Conservation (phyloP, 2,329 filamentous ascomycete genomes). For the Diaporthe sp. region DNA sequence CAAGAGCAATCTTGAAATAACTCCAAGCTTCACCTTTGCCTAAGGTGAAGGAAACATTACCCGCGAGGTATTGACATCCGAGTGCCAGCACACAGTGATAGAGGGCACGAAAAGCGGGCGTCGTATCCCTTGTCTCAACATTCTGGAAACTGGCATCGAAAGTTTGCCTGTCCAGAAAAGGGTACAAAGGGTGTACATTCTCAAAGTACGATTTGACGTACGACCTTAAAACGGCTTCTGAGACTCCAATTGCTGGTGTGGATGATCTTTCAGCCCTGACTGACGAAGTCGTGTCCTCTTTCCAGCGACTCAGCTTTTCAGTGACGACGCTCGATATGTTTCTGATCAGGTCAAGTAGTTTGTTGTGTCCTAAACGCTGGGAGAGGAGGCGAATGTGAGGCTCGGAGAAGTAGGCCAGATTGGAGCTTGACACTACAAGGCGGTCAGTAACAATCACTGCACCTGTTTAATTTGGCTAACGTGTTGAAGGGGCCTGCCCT, state of each 20-base stretch:
- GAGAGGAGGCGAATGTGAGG: neutral
- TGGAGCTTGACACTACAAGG: neutral
- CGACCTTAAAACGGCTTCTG: neutral
- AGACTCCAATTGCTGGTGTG: neutral
- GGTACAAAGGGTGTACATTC: conserved; percentile 10
- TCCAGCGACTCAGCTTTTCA: neutral
- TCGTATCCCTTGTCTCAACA: neutral
- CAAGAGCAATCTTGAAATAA: neutral
- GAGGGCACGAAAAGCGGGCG: neutral
- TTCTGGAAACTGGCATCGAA: neutral
- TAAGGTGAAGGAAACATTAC: neutral
- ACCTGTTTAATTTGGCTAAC: too few species aligned
- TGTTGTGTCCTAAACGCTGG: neutral
- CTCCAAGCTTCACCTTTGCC: neutral
- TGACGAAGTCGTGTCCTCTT: neutral
- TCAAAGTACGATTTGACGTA: conserved; percentile 4
- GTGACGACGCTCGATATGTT: neutral
- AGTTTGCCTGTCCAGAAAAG: neutral
- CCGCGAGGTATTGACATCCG: neutral
- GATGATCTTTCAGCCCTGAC: neutral
- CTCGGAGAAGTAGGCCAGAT: conserved; percentile 12
- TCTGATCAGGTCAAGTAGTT: neutral
- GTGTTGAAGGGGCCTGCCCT: neutral
- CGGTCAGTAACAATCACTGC: neutral
- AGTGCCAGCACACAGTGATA: conserved; percentile 16